Evolutionary conservation across 163 green algal genomes (phyloP).

Genomic region (Scenedesmus sp.): DNA sequence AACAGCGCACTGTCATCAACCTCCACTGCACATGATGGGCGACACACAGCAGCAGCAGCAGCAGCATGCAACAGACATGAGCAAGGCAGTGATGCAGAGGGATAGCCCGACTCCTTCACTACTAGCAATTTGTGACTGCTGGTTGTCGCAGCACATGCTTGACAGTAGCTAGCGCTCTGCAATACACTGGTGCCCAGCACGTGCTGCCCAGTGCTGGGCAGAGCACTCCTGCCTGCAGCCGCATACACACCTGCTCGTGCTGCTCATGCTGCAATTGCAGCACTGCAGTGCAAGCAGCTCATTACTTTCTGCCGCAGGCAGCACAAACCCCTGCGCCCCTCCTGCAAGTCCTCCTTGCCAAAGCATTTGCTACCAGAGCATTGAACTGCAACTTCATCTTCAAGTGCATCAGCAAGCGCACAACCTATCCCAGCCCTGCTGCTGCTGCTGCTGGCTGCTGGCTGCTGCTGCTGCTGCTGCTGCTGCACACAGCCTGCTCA

Average conservation of each 20-base stretch:
- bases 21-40: background rate
- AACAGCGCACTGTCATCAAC: conserved; percentile 59
- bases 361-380: conserved; percentile 59
- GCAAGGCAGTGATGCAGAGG: background rate
- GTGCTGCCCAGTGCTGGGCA: too few relatives aligned
- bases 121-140: too few relatives aligned
- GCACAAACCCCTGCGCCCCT: background rate
- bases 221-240: background rate
- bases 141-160: background rate
- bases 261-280: background rate
- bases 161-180: too few relatives aligned
- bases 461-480: background rate
- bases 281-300: too few relatives aligned
- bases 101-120: background rate
- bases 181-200: too few relatives aligned
- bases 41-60: background rate
- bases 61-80: background rate
- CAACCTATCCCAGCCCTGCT: background rate
- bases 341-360: conserved; percentile 58
- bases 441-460: background rate
- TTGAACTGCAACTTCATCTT: too few relatives aligned
- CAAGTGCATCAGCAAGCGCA: too few relatives aligned
- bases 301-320: too few relatives aligned
- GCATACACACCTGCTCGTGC: background rate
- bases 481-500: background rate